Conservation (phyloP, 805 yeast species). For the Saccharomycopsis sp. region DNA sequence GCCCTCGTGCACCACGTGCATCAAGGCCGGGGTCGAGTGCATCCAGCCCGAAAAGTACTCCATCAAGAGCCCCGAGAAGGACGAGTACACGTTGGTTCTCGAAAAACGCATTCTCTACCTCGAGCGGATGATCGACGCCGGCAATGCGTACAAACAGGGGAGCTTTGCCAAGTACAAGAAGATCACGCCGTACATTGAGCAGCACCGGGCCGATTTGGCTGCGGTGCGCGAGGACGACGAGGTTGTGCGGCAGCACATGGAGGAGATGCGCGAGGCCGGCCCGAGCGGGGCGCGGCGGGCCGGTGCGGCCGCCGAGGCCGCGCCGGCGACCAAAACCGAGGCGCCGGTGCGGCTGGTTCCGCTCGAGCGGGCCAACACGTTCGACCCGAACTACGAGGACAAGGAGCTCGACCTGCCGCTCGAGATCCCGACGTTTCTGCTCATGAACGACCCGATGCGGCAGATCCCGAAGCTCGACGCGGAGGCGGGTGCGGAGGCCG, state of each 20-base stretch:
- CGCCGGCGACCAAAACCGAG: neutral
- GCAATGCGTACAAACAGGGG: slow-evolving; percentile 23
- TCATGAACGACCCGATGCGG: slow-evolving; percentile 22
- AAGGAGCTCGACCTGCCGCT: slow-evolving; percentile 6
- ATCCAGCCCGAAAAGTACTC: slow-evolving; percentile 58
- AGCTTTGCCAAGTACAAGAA: slow-evolving; percentile 31
- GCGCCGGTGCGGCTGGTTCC: neutral
- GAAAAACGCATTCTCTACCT: slow-evolving; percentile 49
- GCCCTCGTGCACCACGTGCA: slow-evolving; percentile 61
- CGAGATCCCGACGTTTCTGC: slow-evolving; percentile 20
- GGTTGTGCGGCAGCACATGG: neutral
- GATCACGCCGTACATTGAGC: slow-evolving; percentile 28
- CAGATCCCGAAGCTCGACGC: slow-evolving; percentile 16
- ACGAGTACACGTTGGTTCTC: slow-evolving; percentile 49
- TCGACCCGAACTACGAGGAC: slow-evolving; percentile 12
- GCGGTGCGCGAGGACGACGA: slow-evolving; percentile 6
- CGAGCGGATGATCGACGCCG: slow-evolving; percentile 39
- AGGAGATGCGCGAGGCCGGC: too few species aligned
- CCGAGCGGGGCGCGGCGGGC: too few species aligned
- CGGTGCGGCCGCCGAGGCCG: neutral
- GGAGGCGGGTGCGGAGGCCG: too few species aligned
- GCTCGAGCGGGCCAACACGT: slow-evolving; percentile 10
- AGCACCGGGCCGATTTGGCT: slow-evolving; percentile 4
- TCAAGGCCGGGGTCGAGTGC: slow-evolving; percentile 56
- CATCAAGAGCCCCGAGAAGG: slow-evolving; percentile 38